Evolutionary conservation across 768 basidiomycete species (phyloP).

Genomic region (Termitomyces sp.): DNA sequence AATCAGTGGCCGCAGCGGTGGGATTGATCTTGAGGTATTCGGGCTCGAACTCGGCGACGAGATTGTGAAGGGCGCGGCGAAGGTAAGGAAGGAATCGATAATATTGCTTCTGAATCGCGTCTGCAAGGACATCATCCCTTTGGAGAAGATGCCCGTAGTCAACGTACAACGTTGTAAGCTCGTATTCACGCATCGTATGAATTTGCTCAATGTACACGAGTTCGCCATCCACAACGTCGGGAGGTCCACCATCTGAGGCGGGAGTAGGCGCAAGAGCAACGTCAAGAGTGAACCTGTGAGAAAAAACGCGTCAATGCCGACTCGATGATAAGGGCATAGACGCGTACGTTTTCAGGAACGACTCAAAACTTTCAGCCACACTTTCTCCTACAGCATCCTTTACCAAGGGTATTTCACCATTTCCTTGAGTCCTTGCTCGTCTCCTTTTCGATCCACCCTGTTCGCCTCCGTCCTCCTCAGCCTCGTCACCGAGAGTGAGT

Average conservation of each 20-base stretch:
- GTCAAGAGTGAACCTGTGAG: slow-evolving; percentile 73
- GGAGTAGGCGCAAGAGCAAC: slow-evolving; percentile 78
- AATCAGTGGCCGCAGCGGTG: slow-evolving; percentile 80
- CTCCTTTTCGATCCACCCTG: slow-evolving; percentile 36
- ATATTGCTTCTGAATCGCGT: slow-evolving; percentile 91
- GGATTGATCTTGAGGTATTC: slow-evolving; percentile 95
- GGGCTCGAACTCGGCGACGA: slow-evolving; percentile 86
- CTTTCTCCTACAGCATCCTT: slow-evolving; percentile 95
- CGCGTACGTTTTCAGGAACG: slow-evolving; percentile 85
- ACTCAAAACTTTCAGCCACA: slow-evolving; percentile 87
- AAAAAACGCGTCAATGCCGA: slow-evolving; percentile 10
- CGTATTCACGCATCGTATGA: slow-evolving; percentile 90
- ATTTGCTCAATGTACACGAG: slow-evolving; percentile 90
- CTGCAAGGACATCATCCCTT: slow-evolving; percentile 88
- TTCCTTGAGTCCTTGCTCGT: slow-evolving; percentile 44
- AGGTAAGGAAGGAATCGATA: slow-evolving; percentile 96
- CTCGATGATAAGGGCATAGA: neutral
- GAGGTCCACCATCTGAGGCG: slow-evolving; percentile 62
- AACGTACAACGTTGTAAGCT: slow-evolving; percentile 93
- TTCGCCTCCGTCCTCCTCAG: slow-evolving; percentile 32
- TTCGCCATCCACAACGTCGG: slow-evolving; percentile 53
- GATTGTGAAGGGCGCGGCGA: slow-evolving; percentile 82
- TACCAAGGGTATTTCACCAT: slow-evolving; percentile 77
- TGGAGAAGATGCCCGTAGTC: slow-evolving; percentile 89
- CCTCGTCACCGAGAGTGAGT: slow-evolving; percentile 49